These are phyloP conservation scores for Plectranthus barbatus DNA, from an alignment of 257 asterid genomes.

Conservation along the genomic window DNA sequence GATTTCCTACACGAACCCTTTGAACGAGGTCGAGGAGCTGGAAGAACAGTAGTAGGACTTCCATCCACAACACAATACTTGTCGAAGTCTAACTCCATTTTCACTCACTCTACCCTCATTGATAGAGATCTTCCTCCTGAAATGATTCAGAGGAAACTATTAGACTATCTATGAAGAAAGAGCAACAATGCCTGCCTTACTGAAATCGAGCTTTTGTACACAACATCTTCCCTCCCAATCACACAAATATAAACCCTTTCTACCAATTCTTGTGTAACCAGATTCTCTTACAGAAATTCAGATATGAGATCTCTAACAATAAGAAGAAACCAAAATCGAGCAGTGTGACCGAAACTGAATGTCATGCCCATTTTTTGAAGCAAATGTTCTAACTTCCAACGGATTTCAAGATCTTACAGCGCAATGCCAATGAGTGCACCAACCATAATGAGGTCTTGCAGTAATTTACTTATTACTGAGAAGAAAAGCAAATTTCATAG, in stretches of 20 bases:
- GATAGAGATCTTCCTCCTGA: conserved; percentile 26
- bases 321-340: neutral
- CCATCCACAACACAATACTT: conserved; percentile 75
- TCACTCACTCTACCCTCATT: conserved; percentile 32
- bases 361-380: conserved; percentile 34
- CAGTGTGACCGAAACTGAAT: neutral
- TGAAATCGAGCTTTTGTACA: neutral
- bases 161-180: conserved; percentile 6
- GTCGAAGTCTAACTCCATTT: conserved; percentile 62
- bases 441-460: conserved; percentile 13
- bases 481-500: neutral
- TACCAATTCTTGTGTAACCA: no score
- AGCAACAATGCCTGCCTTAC: neutral
- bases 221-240: no score
- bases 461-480: neutral
- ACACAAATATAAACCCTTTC: no score
- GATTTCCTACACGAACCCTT: conserved; percentile 43
- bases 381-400: conserved; percentile 9
- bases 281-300: neutral
- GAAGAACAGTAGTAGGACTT: conserved; percentile 94
- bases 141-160: conserved; percentile 10
- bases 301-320: conserved; percentile 27
- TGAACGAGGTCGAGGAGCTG: conserved; percentile 34
- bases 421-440: conserved; percentile 20
- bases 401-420: conserved; percentile 29